Conservation (phyloP, 768 basidiomycete species). For the Lactarius hatsudake region DNA sequence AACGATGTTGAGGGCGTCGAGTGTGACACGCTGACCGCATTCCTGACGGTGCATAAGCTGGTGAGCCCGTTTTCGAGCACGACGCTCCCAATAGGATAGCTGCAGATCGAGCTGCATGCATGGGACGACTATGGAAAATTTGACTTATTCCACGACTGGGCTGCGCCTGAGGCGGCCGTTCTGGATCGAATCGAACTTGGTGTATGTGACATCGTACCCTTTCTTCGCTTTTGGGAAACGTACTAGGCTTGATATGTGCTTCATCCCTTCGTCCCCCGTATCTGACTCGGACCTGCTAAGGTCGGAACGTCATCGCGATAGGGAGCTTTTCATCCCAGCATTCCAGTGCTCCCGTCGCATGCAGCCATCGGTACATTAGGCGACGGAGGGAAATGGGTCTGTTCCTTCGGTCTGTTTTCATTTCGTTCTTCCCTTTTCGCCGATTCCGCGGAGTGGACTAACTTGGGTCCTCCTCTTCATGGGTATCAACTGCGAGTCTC, state of each 20-base stretch:
- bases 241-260: slow-evolving; percentile 7
- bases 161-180: no score
- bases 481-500: slow-evolving; percentile 49
- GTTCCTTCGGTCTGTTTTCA: slow-evolving; percentile 44
- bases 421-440: not conserved
- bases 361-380: slow-evolving; percentile 44
- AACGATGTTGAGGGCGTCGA: no score
- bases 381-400: slow-evolving; percentile 55
- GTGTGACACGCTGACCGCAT: no score
- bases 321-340: slow-evolving; percentile 51
- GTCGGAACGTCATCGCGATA: not conserved
- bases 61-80: no score
- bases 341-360: slow-evolving; percentile 48
- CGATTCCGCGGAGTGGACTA: not conserved
- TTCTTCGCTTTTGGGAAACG: no score
- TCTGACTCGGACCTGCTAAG: not conserved
- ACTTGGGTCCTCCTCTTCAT: not conserved
- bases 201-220: no score
- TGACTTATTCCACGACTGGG: no score
- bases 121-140: no score
- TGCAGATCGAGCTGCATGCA: no score
- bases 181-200: no score
- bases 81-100: no score
- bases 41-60: no score
- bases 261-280: not conserved